Percentiles rank a stretch among this genome's conserved stretches.
Conservation (phyloP, 768 basidiomycete species). For the Rhodotorula kratochvilovae region DNA sequence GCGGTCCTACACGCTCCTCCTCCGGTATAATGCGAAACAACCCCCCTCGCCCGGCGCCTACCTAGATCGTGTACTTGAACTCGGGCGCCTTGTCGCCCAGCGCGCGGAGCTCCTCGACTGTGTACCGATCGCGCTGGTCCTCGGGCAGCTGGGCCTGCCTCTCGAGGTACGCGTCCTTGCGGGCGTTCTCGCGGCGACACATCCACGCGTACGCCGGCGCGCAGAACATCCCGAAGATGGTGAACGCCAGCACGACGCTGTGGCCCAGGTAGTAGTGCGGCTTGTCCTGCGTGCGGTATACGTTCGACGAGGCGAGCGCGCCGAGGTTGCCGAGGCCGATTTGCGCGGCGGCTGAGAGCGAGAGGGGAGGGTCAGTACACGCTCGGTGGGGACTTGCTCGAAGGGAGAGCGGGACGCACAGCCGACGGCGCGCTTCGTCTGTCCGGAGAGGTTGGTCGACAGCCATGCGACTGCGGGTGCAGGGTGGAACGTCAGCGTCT, state of each 20-base stretch:
- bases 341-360: constrained; percentile 29
- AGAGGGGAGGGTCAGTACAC: not conserved
- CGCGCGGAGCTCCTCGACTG: constrained; percentile 39
- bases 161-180: constrained; percentile 30
- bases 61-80: constrained; percentile 40
- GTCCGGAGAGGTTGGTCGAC: constrained; percentile 37
- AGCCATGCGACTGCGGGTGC: constrained; percentile 35
- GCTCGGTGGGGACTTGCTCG: not conserved
- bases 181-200: constrained; percentile 31
- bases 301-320: constrained; percentile 38
- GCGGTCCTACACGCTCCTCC: too few relatives aligned
- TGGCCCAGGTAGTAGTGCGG: constrained; percentile 37
- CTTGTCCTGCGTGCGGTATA: constrained; percentile 31
- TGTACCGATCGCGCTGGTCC: constrained; percentile 29
- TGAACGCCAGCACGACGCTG: constrained; percentile 39
- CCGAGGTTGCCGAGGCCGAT: constrained; percentile 42
- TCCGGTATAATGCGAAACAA: too few relatives aligned
- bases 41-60: too few relatives aligned
- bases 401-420: not conserved
- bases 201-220: constrained; percentile 32
- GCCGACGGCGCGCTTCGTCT: constrained; percentile 20
- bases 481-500: not conserved
- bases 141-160: constrained; percentile 17
- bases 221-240: constrained; percentile 33
- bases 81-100: constrained; percentile 38